Conservation (phyloP, 2,329 filamentous ascomycete genomes). For the Akanthomyces dipterigenus region DNA sequence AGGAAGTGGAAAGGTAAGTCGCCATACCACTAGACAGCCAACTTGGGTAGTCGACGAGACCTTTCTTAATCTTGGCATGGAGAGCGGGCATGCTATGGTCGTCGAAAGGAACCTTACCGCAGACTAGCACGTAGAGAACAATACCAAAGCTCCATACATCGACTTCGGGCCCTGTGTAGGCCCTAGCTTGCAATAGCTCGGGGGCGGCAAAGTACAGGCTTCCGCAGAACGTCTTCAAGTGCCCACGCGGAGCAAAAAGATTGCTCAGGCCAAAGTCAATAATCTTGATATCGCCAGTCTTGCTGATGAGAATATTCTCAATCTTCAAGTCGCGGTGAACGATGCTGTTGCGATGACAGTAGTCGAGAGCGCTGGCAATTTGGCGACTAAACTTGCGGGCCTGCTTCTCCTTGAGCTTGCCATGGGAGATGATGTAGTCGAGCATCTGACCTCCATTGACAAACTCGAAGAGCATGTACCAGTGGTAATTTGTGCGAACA, state of each 20-base stretch:
- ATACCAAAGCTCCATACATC: constrained; percentile 99
- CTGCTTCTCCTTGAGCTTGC: constrained; percentile 95
- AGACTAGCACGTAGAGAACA: constrained; percentile 92
- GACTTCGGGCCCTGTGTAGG: constrained; percentile 93
- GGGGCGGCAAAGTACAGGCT: constrained; percentile 97
- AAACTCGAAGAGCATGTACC: constrained; percentile 99
- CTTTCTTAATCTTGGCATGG: constrained; percentile 98
- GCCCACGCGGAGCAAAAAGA: constrained; percentile 75
- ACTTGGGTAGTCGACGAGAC: constrained; percentile 87
- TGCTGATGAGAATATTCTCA: constrained; percentile 98
- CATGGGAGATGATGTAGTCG: constrained; percentile 98
- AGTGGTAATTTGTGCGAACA: constrained; percentile 92
- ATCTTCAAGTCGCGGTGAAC: constrained; percentile 97
- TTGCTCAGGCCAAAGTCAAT: constrained; percentile 98
- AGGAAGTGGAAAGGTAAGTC: not conserved
- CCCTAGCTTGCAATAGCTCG: constrained; percentile 84
- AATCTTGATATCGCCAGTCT: constrained; percentile 98
- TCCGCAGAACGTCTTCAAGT: constrained; percentile 94
- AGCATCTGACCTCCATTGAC: constrained; percentile 99
- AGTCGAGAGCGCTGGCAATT: constrained; percentile 93
- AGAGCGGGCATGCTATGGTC: constrained; percentile 98
- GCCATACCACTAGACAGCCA: constrained; percentile 80
- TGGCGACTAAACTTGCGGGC: constrained; percentile 96
- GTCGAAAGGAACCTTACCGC: constrained; percentile 96
- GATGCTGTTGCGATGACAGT: constrained; percentile 96